phyloP scores from a whole-genome alignment of 192 early-diverging fungal species.

The Backusella psychrophila region DNA sequence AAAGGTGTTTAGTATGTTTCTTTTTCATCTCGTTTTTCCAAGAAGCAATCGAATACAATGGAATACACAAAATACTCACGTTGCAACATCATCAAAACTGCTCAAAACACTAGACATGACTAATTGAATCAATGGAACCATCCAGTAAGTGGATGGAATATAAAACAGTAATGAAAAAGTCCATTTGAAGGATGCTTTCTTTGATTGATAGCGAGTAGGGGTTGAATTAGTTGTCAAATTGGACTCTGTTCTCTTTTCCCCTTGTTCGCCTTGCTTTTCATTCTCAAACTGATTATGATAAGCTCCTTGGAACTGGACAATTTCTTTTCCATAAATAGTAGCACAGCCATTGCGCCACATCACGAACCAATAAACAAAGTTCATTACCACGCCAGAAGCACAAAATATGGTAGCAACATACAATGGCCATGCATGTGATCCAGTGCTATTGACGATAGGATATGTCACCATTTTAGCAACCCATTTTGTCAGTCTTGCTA shows the following conservation, averaged over 20 bases:
- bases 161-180: conserved; percentile 11
- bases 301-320: background rate
- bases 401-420: conserved; percentile 50
- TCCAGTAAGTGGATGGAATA: conserved; percentile 28
- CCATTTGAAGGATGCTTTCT: conserved; percentile 7
- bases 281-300: conserved; percentile 9
- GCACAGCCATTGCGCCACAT: conserved; percentile 33
- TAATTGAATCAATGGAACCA: conserved; percentile 28
- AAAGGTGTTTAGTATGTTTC: background rate
- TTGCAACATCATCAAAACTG: conserved; percentile 33
- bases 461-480: conserved; percentile 62
- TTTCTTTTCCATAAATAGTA: conserved; percentile 14
- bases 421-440: conserved; percentile 39
- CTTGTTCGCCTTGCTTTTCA: background rate
- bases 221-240: background rate
- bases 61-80: conserved; percentile 12
- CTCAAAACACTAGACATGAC: conserved; percentile 33
- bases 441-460: conserved; percentile 49
- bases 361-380: conserved; percentile 46
- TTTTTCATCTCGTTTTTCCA: background rate
- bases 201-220: background rate
- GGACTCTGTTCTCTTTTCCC: background rate
- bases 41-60: background rate
- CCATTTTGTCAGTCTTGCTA: conserved; percentile 69
- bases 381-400: conserved; percentile 45